phyloP scores from a whole-genome alignment of 2,329 filamentous ascomycete species.

The Shiraia bambusicola region DNA sequence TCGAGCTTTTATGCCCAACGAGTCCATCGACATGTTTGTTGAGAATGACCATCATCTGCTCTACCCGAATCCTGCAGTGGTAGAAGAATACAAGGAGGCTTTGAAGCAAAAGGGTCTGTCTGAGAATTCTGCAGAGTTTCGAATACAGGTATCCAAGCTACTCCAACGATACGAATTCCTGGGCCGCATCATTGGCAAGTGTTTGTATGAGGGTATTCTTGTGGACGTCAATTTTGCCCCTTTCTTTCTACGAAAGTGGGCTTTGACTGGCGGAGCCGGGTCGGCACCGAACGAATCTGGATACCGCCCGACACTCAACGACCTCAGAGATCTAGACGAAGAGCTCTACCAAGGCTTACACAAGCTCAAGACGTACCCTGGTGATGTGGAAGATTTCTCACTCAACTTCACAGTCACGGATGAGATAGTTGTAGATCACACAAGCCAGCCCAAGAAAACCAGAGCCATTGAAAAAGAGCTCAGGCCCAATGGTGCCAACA shows the following conservation, averaged over 20 bases:
- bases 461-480: constrained; percentile 73
- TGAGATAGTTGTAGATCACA: constrained; percentile 48
- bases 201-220: constrained; percentile 93
- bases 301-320: constrained; percentile 92
- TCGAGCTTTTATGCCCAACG: constrained; percentile 71
- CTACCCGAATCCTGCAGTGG: constrained; percentile 79
- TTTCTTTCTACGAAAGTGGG: constrained; percentile 97
- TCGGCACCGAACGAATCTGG: constrained; percentile 66
- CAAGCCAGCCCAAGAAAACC: constrained; percentile 43
- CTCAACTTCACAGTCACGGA: constrained; percentile 91
- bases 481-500: constrained; percentile 72
- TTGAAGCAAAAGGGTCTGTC: constrained; percentile 55
- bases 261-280: constrained; percentile 66
- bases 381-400: constrained; percentile 75
- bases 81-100: constrained; percentile 67
- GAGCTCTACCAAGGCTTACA: constrained; percentile 83
- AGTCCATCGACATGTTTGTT: constrained; percentile 65
- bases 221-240: constrained; percentile 90
- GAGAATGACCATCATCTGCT: constrained; percentile 84
- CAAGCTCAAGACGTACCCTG: constrained; percentile 79
- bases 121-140: constrained; percentile 60
- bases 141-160: constrained; percentile 59
- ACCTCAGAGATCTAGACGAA: constrained; percentile 88
- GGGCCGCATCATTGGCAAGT: constrained; percentile 91
- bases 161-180: constrained; percentile 84